Base-by-base conservation (phyloP, 192 early-diverging fungal genomes). In the Backusella mclennaniae region DNA sequence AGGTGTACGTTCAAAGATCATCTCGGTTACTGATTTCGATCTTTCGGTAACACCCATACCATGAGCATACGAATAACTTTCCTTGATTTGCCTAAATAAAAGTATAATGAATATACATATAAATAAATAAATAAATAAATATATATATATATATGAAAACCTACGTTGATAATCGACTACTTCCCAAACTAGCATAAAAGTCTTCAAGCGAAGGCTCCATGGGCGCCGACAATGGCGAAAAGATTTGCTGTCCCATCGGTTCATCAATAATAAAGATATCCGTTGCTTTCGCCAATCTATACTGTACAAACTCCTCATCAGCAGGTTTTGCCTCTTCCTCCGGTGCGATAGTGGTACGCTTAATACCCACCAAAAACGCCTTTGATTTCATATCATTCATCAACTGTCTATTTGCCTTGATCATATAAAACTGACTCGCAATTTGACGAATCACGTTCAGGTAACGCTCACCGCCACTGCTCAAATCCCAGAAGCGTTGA, bases 211-310 rank as follows among this genome's bases (percentile, higher is more conserved):
- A 70, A 6, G 85, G 84, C 33, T 96, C 94, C 73, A 91, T 87
- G 6, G 96, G 96, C 1, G 88, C 87, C 66, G 84, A 84, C 5
- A 94, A 80, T 2, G 95, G 95, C 0, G 82, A 83, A 77, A 97
- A 97, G 38, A 95, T 84, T 71, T 92, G 88, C 7, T 87, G 85
- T 12, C 91, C 82, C 4, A 89, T 88, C 0, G 90, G 86, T 69
- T 96, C 93, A 81, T 97, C 95, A 26, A 92, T 89, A 42, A 97
- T 81, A 74, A 88, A 94, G 31, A 97, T 92, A 44, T 94, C 90
- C 6, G 83, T 74, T 0, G 95, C 93, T 6, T 77, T 75, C 0
- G 92, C 94, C 9, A 96, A 85, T 38, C 84, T 78, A 76, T 90
- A 92, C 35, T 88, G 79, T 11, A 92, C 80, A n/a, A 86, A 76